These are phyloP conservation scores for Mycena kentingensis DNA, from an alignment of 768 basidiomycete genomes.

Conservation along the genomic window DNA sequence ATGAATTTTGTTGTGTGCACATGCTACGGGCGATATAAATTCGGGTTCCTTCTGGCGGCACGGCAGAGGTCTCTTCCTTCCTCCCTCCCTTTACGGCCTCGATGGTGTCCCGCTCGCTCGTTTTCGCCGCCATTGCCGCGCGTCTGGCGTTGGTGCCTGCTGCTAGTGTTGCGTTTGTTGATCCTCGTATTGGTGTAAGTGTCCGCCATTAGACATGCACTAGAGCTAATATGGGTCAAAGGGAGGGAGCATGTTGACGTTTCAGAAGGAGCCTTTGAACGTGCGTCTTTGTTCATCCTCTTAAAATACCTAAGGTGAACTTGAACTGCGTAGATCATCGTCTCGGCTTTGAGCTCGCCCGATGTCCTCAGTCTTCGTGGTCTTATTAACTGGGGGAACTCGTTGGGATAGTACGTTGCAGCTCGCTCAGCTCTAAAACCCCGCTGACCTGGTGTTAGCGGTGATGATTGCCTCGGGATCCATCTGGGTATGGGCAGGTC, in stretches of 20 bases:
- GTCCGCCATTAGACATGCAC: background rate
- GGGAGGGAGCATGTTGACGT: constrained; percentile 11
- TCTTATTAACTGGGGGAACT: constrained; percentile 45
- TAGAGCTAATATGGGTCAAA: background rate
- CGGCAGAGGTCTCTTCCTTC: too few species aligned
- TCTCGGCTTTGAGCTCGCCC: constrained; percentile 48
- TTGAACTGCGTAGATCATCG: constrained; percentile 31
- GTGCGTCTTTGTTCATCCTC: constrained; percentile 28
- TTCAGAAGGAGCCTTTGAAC: constrained; percentile 45
- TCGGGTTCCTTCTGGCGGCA: too few species aligned
- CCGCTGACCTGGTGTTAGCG: constrained; percentile 25
- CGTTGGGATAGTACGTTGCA: constrained; percentile 47
- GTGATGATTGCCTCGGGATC: constrained; percentile 45
- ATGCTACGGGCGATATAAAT: too few species aligned
- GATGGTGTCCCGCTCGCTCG: too few species aligned
- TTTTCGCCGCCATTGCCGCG: too few species aligned
- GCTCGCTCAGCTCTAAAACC: background rate
- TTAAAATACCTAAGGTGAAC: background rate
- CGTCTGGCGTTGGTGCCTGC: background rate
- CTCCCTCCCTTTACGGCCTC: too few species aligned
- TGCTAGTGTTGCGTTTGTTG: background rate
- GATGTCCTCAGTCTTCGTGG: constrained; percentile 42
- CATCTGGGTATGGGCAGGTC: constrained; percentile 35
- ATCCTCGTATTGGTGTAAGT: background rate
- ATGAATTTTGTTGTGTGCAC: too few species aligned